Percentiles rank a stretch among this genome's conserved stretches.
phyloP scores from a whole-genome alignment of 2,329 filamentous ascomycete genomes.

The Anthostomella pinea region DNA sequence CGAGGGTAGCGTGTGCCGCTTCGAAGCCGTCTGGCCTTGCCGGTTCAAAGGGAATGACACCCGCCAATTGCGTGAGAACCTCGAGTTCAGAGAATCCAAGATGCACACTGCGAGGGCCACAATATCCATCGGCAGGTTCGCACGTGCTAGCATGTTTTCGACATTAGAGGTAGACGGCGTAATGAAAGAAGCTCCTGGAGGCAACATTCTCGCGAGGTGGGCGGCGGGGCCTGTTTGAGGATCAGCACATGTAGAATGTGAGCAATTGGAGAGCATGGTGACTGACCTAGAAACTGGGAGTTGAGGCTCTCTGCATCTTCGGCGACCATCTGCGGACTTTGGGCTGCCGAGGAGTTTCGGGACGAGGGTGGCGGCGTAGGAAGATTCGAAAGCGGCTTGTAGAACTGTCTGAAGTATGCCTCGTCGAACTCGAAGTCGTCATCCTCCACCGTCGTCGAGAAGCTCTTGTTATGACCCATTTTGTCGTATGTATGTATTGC shows the following conservation, averaged over 20 bases:
- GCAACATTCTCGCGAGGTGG: conserved; percentile 65
- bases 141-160: conserved; percentile 58
- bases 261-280: no score
- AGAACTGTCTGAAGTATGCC: conserved; percentile 56
- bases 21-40: conserved; percentile 20
- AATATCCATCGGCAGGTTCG: conserved; percentile 57
- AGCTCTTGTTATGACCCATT: conserved; percentile 35
- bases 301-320: conserved; percentile 45
- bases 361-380: conserved; percentile 63
- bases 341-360: conserved; percentile 40
- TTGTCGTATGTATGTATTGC: conserved; percentile 13
- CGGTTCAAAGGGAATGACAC: conserved; percentile 51
- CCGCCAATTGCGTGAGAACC: conserved; percentile 62
- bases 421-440: conserved; percentile 50
- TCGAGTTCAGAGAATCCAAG: conserved; percentile 61
- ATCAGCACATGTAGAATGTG: conserved; percentile 10
- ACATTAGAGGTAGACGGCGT: conserved; percentile 57
- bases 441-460: conserved; percentile 31
- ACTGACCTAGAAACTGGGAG: conserved; percentile 40
- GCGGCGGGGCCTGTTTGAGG: conserved; percentile 55
- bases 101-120: conserved; percentile 65
- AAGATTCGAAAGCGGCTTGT: conserved; percentile 64
- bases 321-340: conserved; percentile 41
- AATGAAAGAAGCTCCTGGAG: conserved; percentile 59
- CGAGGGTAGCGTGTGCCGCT: conserved; percentile 46